phyloP scores from a whole-genome alignment of 2,329 filamentous ascomycete species.

The Scopulariopsis brevicaulis region DNA sequence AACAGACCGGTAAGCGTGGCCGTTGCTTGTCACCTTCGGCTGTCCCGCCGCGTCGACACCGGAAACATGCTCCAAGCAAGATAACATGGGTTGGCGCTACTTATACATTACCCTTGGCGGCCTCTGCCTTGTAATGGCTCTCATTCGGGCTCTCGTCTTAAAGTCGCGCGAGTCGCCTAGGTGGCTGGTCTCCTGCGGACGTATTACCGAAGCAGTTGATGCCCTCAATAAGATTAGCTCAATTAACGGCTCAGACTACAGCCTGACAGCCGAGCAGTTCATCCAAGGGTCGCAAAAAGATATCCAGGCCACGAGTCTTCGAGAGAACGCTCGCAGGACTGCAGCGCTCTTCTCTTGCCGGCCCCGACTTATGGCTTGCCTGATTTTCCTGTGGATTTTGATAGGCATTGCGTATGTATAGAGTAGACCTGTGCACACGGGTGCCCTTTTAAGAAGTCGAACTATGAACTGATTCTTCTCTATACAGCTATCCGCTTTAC shows the following conservation, averaged over 20 bases:
- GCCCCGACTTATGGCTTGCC: constrained; percentile 20
- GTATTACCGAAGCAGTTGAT: constrained; percentile 32
- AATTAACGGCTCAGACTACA: constrained; percentile 21
- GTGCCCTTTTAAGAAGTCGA: not conserved
- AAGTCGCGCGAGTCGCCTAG: constrained; percentile 33
- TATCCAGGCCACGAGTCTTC: not conserved
- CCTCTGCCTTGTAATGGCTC: constrained; percentile 27
- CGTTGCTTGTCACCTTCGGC: constrained; percentile 10
- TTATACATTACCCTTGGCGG: constrained; percentile 31
- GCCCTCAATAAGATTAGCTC: constrained; percentile 33
- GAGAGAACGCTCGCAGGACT: constrained; percentile 13
- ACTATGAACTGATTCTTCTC: not conserved
- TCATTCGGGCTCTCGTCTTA: constrained; percentile 32
- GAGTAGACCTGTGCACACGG: not conserved
- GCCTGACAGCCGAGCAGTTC: constrained; percentile 18
- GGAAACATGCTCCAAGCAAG: constrained; percentile 20
- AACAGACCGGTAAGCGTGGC: constrained; percentile 8
- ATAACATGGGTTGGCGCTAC: constrained; percentile 40
- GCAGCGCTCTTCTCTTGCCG: constrained; percentile 20
- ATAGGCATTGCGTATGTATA: constrained; percentile 29
- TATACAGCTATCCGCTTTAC: constrained; percentile 21
- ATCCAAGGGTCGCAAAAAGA: not conserved
- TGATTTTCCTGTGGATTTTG: constrained; percentile 29
- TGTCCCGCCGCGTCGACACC: constrained; percentile 4
- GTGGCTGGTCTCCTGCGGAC: constrained; percentile 28